phyloP scores from a whole-genome alignment of 2,329 filamentous ascomycete genomes.

The Alternaria burnsii region DNA sequence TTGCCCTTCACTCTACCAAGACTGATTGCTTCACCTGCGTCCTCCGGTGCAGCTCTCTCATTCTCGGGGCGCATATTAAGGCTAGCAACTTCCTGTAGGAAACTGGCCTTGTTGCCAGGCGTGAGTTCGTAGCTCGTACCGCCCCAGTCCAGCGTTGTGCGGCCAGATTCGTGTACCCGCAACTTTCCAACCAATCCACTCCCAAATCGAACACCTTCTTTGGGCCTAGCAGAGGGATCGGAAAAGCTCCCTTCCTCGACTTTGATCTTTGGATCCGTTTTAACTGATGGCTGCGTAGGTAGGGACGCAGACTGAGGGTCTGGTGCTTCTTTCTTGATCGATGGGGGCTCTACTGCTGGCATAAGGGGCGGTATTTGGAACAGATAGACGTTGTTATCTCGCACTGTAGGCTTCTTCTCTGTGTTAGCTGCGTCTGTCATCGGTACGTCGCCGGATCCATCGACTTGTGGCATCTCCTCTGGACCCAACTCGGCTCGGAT shows the following conservation, averaged over 20 bases:
- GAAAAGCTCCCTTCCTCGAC: slow-evolving; percentile 41
- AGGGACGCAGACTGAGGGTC: slow-evolving; percentile 22
- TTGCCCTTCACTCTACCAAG: slow-evolving; percentile 71
- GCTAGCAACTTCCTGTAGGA: slow-evolving; percentile 67
- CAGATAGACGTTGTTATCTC: slow-evolving; percentile 66
- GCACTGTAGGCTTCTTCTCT: slow-evolving; percentile 37
- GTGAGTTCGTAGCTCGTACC: slow-evolving; percentile 66
- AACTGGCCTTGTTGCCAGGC: slow-evolving; percentile 64
- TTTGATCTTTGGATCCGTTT: slow-evolving; percentile 41
- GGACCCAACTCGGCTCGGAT: slow-evolving; percentile 59
- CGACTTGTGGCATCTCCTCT: slow-evolving; percentile 37
- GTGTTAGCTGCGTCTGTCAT: slow-evolving; percentile 43
- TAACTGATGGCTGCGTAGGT: slow-evolving; percentile 17
- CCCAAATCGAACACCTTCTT: slow-evolving; percentile 52
- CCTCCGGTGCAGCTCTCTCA: slow-evolving; percentile 46
- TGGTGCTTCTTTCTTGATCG: slow-evolving; percentile 42
- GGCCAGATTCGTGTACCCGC: slow-evolving; percentile 68
- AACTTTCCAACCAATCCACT: slow-evolving; percentile 68
- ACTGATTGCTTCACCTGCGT: slow-evolving; percentile 59
- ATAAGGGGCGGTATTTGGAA: slow-evolving; percentile 71
- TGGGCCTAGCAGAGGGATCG: slow-evolving; percentile 21
- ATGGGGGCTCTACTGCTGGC: slow-evolving; percentile 61
- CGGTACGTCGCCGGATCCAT: slow-evolving; percentile 53
- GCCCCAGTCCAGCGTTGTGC: slow-evolving; percentile 70
- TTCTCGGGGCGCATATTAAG: slow-evolving; percentile 42